Evolutionary conservation across 116 monocot genomes (phyloP), one percentile per base, ranked within the genome.

Genomic region (Phalaenopsis hybrid): DNA sequence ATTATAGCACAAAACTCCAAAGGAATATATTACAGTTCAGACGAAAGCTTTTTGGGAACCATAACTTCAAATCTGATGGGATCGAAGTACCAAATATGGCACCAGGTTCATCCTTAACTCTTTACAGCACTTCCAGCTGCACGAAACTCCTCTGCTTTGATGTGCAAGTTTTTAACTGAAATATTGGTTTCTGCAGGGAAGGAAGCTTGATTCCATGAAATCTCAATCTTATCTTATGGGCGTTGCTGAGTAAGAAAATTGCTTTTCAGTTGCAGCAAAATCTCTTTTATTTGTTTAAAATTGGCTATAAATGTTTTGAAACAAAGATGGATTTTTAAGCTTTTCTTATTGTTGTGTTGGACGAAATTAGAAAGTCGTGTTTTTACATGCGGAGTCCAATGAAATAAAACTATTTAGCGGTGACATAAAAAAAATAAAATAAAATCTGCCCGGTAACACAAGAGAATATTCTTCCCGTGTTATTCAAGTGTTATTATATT

Each of bases 21-120:
- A 50, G 93, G 90, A 23, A 74, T 95, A 23, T 82, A 88, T 43
- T 85, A 81, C 82, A 82, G 72, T 41, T 87, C 93, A 37, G 95
- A 99, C 78, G 95, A 93, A 57, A 89, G 89, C 75, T 95, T 95
- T 76, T 52, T 99, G 80, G 98, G 98, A 6, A 87, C 85, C 7
- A 48, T 99, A 76, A 83, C 89, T 57, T 83, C 95, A 17, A 99
- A 95, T 87, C 87, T 99, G 44, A 91, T 95, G 86, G 95, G 98
- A 84, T 92, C 98, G n/a, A 99, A 87, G 20, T 95, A 95, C 82
- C 91, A 87, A 57, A 92, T 99, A 28, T 95, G 89, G 95, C 89
- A 93, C 80, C 98, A 99, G 98, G 98, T 95, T 73, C 49, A 28
- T 25, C 15, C 20, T 49, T 8, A 6, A 20, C 46, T 75, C 25